These are phyloP conservation scores for Gnomoniopsis smithogilvyi DNA, from an alignment of 2,329 filamentous ascomycete genomes.

Conservation along the genomic window DNA sequence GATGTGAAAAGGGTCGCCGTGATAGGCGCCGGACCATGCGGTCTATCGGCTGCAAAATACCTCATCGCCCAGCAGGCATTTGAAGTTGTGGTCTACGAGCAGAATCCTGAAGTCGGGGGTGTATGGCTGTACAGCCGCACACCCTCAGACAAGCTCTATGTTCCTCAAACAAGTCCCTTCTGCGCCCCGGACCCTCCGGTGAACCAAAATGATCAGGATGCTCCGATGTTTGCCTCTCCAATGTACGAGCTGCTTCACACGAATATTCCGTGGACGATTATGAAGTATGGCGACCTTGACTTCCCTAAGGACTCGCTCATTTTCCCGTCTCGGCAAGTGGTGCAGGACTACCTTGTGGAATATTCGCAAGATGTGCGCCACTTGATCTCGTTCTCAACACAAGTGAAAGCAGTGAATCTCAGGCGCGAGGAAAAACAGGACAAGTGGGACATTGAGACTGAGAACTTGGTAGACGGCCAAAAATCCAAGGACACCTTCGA, in stretches of 20 bases:
- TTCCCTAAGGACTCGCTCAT: slow-evolving; percentile 65
- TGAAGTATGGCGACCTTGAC: slow-evolving; percentile 71
- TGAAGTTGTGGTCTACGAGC: slow-evolving; percentile 76
- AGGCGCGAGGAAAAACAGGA: slow-evolving; percentile 33
- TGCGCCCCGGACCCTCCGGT: slow-evolving; percentile 62
- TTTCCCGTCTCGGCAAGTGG: slow-evolving; percentile 69
- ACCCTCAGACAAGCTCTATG: slow-evolving; percentile 42
- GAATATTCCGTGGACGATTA: slow-evolving; percentile 79
- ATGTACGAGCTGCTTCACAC: slow-evolving; percentile 82
- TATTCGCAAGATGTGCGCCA: slow-evolving; percentile 68
- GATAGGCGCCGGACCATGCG: slow-evolving; percentile 79
- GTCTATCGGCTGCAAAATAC: slow-evolving; percentile 78
- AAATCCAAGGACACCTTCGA: slow-evolving; percentile 54
- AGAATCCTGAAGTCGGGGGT: slow-evolving; percentile 72
- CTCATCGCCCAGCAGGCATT: slow-evolving; percentile 67
- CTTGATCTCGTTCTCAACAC: slow-evolving; percentile 66
- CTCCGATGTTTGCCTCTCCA: slow-evolving; percentile 72
- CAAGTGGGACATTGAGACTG: slow-evolving; percentile 50
- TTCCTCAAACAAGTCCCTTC: slow-evolving; percentile 69
- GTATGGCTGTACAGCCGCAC: slow-evolving; percentile 76
- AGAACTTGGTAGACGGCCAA: slow-evolving; percentile 6
- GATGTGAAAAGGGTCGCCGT: slow-evolving; percentile 65
- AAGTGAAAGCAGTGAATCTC: slow-evolving; percentile 59
- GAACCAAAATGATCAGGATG: slow-evolving; percentile 33
- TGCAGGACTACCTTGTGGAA: slow-evolving; percentile 69